A percentile compares a stretch with the other conserved stretches of the same genome.
These are phyloP conservation scores for Boletus pseudo-olivaceus DNA, from an alignment of 768 basidiomycete species.

Conservation along the genomic window DNA sequence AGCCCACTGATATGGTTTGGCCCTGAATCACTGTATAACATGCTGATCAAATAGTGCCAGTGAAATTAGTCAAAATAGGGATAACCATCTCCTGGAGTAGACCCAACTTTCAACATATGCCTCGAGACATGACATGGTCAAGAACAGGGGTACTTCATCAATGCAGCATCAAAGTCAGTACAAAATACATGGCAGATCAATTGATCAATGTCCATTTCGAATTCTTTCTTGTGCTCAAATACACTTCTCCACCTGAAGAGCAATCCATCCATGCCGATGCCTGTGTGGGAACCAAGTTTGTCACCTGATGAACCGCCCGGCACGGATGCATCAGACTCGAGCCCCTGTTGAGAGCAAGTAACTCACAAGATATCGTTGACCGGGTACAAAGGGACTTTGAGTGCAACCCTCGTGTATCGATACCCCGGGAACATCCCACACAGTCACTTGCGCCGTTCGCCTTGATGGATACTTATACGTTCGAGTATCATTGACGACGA, in stretches of 20 bases:
- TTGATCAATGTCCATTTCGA: slow-evolving; percentile 54
- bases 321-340: neutral
- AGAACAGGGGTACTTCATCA: neutral
- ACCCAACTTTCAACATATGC: no score
- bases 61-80: no score
- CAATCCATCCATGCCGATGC: slow-evolving; percentile 66
- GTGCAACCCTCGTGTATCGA: slow-evolving; percentile 48
- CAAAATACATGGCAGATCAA: slow-evolving; percentile 1
- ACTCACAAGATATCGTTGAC: slow-evolving; percentile 67
- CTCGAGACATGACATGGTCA: neutral
- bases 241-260: slow-evolving; percentile 62
- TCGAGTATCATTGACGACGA: slow-evolving; percentile 62
- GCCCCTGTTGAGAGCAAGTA: neutral
- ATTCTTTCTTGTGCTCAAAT: slow-evolving; percentile 61
- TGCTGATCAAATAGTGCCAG: neutral
- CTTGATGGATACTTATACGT: slow-evolving; percentile 48
- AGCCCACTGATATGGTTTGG: neutral
- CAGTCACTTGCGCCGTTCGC: slow-evolving; percentile 71
- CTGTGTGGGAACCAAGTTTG: slow-evolving; percentile 70
- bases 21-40: neutral
- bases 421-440: slow-evolving; percentile 72
- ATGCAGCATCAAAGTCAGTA: neutral
- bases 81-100: neutral
- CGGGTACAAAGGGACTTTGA: slow-evolving; percentile 51
- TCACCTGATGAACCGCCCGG: slow-evolving; percentile 32